phyloP scores from a whole-genome alignment of 2,329 filamentous ascomycete genomes.

The Botryosphaeria dothidea region DNA sequence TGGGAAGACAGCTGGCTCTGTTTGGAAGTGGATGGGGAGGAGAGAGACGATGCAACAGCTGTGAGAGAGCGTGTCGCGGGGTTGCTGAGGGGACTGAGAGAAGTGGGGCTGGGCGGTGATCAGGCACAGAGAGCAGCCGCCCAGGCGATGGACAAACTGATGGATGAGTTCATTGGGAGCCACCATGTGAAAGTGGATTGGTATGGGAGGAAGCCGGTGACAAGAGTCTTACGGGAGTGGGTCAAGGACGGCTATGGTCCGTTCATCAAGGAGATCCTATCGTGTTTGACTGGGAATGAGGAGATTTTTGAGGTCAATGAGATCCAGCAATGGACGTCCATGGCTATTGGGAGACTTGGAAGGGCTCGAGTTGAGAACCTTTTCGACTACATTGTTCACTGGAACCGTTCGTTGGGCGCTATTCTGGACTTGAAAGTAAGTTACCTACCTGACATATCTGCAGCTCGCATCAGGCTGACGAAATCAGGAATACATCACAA shows the following conservation, averaged over 20 bases:
- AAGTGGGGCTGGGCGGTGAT: conserved; percentile 69
- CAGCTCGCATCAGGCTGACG: not conserved
- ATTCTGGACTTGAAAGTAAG: conserved; percentile 67
- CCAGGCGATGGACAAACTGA: conserved; percentile 66
- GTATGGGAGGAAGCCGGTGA: conserved; percentile 54
- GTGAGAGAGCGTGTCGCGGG: not conserved
- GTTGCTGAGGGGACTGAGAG: conserved; percentile 60
- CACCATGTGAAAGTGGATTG: conserved; percentile 66
- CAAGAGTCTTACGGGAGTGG: conserved; percentile 65
- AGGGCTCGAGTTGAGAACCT: conserved; percentile 69
- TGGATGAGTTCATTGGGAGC: conserved; percentile 63
- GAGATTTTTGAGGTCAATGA: conserved; percentile 48
- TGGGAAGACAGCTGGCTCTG: not conserved
- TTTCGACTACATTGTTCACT: conserved; percentile 76
- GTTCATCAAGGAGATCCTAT: conserved; percentile 63
- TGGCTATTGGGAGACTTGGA: conserved; percentile 68
- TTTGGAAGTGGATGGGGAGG: not conserved
- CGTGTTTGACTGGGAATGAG: conserved; percentile 33
- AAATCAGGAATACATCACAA: conserved; percentile 64
- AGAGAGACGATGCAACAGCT: not conserved
- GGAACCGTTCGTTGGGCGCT: conserved; percentile 71
- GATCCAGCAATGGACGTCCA: conserved; percentile 69
- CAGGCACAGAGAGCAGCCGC: conserved; percentile 71
- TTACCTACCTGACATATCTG: not conserved
- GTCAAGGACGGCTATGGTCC: conserved; percentile 67